These are phyloP conservation scores for Mentha longifolia DNA, from an alignment of 257 asterid species.

Conservation along the genomic window DNA sequence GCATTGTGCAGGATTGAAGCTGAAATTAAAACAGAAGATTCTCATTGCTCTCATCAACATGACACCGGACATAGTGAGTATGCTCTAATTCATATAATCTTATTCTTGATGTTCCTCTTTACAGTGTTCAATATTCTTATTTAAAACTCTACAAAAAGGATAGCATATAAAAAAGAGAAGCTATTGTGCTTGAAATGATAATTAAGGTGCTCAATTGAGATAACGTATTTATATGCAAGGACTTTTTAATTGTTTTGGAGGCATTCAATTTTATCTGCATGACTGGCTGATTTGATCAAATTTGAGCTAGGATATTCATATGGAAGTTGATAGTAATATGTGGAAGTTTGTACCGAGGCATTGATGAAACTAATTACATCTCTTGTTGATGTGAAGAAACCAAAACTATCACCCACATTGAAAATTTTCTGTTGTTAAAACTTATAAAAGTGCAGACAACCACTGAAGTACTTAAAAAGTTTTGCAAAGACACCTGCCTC, in stretches of 20 bases:
- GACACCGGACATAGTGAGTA: conserved; percentile 64
- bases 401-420: background rate
- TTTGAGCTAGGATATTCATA: background rate
- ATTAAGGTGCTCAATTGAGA: background rate
- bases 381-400: background rate
- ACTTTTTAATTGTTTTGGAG: background rate
- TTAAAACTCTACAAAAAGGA: background rate
- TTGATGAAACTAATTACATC: background rate
- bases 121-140: conserved; percentile 7
- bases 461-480: background rate
- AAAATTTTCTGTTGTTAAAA: background rate
- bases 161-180: background rate
- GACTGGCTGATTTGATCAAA: too few species aligned
- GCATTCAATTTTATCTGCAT: too few species aligned
- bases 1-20: conserved; percentile 71
- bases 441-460: background rate
- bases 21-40: conserved; percentile 66
- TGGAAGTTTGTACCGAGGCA: background rate
- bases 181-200: background rate
- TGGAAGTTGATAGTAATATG: background rate
- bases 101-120: conserved; percentile 13
- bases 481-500: background rate
- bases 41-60: conserved; percentile 70
- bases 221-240: background rate
- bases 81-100: conserved; percentile 12